phyloP scores from a whole-genome alignment of 495 filamentous ascomycete genomes.

The Tetracladium setigerum region DNA sequence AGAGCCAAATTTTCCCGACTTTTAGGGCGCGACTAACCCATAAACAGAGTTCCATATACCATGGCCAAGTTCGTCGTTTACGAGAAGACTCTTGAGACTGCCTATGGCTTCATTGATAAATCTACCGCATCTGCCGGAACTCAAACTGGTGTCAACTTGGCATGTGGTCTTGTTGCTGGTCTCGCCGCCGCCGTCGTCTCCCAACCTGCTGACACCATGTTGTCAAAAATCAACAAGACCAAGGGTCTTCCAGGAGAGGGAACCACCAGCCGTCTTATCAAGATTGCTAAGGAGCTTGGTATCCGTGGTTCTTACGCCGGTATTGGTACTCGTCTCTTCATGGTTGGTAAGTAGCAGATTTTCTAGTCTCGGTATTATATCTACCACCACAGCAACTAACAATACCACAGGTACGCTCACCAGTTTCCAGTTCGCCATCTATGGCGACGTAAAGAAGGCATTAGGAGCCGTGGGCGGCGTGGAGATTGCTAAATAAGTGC shows the following conservation, averaged over 20 bases:
- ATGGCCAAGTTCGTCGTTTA: constrained; percentile 99
- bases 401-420: constrained; percentile 48
- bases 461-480: constrained; percentile 69
- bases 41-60: constrained; percentile 86
- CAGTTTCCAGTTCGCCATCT: constrained; percentile 95
- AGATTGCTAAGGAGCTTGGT: constrained; percentile 94
- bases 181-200: constrained; percentile 95
- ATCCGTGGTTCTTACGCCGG: constrained; percentile 80
- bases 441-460: constrained; percentile 64
- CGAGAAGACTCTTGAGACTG: constrained; percentile 86
- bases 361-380: neutral
- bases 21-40: constrained; percentile 8
- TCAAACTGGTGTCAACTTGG: constrained; percentile 90
- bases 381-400: constrained; percentile 38
- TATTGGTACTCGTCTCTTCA: constrained; percentile 91
- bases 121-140: constrained; percentile 56
- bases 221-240: constrained; percentile 99
- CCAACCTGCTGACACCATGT: constrained; percentile 98
- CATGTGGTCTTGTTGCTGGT: constrained; percentile 92
- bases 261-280: constrained; percentile 82
- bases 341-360: constrained; percentile 38
- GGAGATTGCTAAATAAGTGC: constrained; percentile 50
- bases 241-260: constrained; percentile 92
- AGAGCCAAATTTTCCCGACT: constrained; percentile 27
- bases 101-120: constrained; percentile 74